A percentile compares a stretch with the other conserved stretches of the same genome.
These are phyloP conservation scores for Pseudopyrenochaeta lycopersici DNA, from an alignment of 2,329 filamentous ascomycete species.

Conservation along the genomic window DNA sequence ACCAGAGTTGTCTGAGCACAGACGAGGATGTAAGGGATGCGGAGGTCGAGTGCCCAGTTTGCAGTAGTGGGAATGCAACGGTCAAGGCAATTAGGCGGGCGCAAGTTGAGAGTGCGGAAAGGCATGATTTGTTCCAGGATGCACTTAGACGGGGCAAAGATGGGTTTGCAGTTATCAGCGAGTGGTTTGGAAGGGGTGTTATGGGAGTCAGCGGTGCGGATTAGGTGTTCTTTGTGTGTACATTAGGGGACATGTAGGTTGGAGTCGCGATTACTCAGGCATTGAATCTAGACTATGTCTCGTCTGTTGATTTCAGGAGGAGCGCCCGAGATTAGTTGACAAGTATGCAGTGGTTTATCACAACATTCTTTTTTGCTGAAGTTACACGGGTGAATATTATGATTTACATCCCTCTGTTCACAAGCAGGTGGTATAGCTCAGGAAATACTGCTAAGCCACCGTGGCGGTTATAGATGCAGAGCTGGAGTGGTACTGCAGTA, in stretches of 20 bases:
- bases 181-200: constrained; percentile 94
- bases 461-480: too few species aligned
- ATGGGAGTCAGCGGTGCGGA: constrained; percentile 67
- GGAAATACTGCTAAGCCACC: too few species aligned
- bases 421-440: too few species aligned
- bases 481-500: too few species aligned
- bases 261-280: too few species aligned
- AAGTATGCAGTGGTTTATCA: too few species aligned
- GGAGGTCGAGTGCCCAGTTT: constrained; percentile 84
- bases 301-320: too few species aligned
- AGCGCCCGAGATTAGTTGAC: too few species aligned
- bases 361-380: too few species aligned
- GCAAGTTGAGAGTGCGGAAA: constrained; percentile 84
- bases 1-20: constrained; percentile 84
- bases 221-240: constrained; percentile 10
- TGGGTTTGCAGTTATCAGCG: constrained; percentile 87
- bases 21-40: constrained; percentile 67
- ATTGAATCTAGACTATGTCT: too few species aligned
- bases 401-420: too few species aligned
- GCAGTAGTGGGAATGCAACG: constrained; percentile 83
- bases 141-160: constrained; percentile 81
- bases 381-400: too few species aligned
- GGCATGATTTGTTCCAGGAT: constrained; percentile 88
- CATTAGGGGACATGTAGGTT: neutral
- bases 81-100: constrained; percentile 86